phyloP scores from a whole-genome alignment of 164 flowering plant species.

The Chloranthus sessilifolius region DNA sequence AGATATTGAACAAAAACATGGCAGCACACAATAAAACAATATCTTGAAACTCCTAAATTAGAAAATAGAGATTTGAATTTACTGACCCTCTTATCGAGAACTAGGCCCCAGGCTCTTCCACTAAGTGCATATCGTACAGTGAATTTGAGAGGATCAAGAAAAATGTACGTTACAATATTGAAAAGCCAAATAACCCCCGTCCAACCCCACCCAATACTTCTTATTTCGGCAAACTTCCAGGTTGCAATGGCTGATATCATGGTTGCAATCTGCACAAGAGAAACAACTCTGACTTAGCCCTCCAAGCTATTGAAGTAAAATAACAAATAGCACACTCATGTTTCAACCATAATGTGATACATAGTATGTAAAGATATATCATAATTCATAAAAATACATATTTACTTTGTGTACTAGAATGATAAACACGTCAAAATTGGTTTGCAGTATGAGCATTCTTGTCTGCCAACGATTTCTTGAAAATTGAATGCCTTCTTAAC shows the following conservation, averaged over 20 bases:
- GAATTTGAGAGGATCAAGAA: conserved; percentile 58
- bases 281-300: neutral
- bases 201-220: conserved; percentile 53
- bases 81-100: conserved; percentile 46
- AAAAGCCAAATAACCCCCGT: conserved; percentile 58
- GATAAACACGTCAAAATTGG: too few relatives aligned
- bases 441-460: too few relatives aligned
- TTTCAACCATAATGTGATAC: too few relatives aligned
- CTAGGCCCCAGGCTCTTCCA: conserved; percentile 52
- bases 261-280: conserved; percentile 42
- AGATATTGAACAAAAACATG: neutral
- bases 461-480: too few relatives aligned
- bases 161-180: conserved; percentile 38
- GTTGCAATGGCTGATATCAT: conserved; percentile 36
- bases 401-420: too few relatives aligned
- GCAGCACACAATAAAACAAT: neutral
- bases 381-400: neutral
- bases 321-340: too few relatives aligned
- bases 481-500: too few relatives aligned
- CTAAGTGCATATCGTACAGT: conserved; percentile 49
- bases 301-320: neutral
- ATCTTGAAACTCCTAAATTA: too few relatives aligned
- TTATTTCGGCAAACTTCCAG: conserved; percentile 37
- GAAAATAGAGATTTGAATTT: neutral
- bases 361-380: too few relatives aligned